A percentile compares a stretch with the other conserved stretches of the same genome.
These are phyloP conservation scores for Barnettozyma sucrosica DNA, from an alignment of 805 yeast species.

Conservation along the genomic window DNA sequence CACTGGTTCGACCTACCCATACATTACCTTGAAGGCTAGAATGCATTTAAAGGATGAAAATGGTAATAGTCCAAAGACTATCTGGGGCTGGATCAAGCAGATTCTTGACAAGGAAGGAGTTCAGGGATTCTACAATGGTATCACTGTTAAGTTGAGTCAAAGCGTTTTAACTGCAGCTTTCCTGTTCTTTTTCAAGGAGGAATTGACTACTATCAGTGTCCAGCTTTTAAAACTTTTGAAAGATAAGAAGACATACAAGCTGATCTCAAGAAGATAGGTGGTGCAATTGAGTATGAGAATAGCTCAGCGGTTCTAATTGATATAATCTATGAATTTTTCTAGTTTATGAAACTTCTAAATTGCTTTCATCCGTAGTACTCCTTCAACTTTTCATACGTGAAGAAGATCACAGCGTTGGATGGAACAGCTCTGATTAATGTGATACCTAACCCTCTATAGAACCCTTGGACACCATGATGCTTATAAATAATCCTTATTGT, in stretches of 20 bases:
- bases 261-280: background rate
- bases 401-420: conserved; percentile 83
- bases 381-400: conserved; percentile 64
- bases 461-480: conserved; percentile 59
- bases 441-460: conserved; percentile 82
- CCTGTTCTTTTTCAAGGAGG: conserved; percentile 85
- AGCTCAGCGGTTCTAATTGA: background rate
- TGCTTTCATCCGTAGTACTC: conserved; percentile 18
- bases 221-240: conserved; percentile 42
- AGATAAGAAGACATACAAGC: background rate
- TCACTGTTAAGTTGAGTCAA: conserved; percentile 73
- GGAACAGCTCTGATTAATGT: conserved; percentile 81
- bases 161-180: conserved; percentile 86
- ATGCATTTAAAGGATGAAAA: conserved; percentile 61
- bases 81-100: conserved; percentile 47
- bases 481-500: conserved; percentile 37
- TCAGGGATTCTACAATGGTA: conserved; percentile 74
- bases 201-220: conserved; percentile 57
- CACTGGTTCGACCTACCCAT: conserved; percentile 87
- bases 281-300: no score
- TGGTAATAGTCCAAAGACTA: conserved; percentile 27
- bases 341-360: background rate
- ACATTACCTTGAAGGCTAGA: conserved; percentile 82
- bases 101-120: conserved; percentile 69
- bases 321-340: background rate